These are phyloP conservation scores for Spizellomyces punctatus DNA, from an alignment of 192 early-diverging fungal genomes.

Conservation along the genomic window DNA sequence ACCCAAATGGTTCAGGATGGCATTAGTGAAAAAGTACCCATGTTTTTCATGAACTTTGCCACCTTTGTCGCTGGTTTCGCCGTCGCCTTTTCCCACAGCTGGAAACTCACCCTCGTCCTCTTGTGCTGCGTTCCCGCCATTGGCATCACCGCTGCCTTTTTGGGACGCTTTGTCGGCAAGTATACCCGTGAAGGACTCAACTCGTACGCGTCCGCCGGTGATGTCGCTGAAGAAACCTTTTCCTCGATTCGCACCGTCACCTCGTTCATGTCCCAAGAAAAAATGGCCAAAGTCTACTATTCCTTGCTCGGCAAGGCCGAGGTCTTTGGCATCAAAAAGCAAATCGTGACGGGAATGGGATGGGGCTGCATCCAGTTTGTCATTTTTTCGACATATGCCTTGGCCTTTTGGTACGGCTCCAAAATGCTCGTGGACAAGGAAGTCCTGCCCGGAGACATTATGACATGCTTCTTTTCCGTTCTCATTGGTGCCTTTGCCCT, in stretches of 20 bases:
- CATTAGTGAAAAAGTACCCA: slow-evolving; percentile 80
- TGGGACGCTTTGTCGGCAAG: slow-evolving; percentile 29
- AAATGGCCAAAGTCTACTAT: slow-evolving; percentile 28
- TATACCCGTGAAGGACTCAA: slow-evolving; percentile 36
- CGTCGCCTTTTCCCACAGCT: slow-evolving; percentile 70
- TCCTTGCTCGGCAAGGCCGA: slow-evolving; percentile 30
- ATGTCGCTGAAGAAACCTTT: slow-evolving; percentile 51
- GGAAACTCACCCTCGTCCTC: slow-evolving; percentile 82
- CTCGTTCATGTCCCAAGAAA: slow-evolving; percentile 42
- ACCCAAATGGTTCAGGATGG: slow-evolving; percentile 88
- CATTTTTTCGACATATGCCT: slow-evolving; percentile 24
- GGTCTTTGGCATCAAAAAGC: slow-evolving; percentile 48
- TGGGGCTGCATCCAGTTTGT: slow-evolving; percentile 35
- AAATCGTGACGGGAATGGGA: slow-evolving; percentile 44
- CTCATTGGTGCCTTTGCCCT: slow-evolving; percentile 82
- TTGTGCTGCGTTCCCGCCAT: slow-evolving; percentile 76
- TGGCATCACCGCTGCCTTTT: slow-evolving; percentile 41
- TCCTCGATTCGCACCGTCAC: slow-evolving; percentile 45
- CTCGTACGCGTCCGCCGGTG: slow-evolving; percentile 41
- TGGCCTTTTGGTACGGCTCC: slow-evolving; percentile 60
- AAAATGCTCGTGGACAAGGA: slow-evolving; percentile 47
- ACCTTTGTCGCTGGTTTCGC: slow-evolving; percentile 76
- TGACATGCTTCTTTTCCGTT: slow-evolving; percentile 88
- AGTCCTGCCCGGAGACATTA: slow-evolving; percentile 53
- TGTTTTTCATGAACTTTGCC: slow-evolving; percentile 62